Conservation (phyloP, 176 grass and related monocot genomes). For the Aegilops tauschii region DNA sequence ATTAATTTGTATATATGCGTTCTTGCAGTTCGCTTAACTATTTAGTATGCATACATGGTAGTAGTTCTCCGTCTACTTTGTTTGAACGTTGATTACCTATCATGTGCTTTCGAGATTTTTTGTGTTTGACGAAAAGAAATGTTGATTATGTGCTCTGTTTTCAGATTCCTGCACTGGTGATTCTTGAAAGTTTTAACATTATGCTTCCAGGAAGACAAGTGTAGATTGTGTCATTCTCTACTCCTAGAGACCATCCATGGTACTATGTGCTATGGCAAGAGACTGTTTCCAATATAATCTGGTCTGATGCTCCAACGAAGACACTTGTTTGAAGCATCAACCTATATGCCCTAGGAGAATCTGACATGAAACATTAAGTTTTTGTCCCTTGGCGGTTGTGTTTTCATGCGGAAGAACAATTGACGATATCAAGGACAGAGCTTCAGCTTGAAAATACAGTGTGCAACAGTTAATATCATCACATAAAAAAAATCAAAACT, state of each 20-base stretch:
- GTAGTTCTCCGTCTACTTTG: no score
- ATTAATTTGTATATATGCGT: no score
- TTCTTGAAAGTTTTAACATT: neutral
- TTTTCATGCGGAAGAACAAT: neutral
- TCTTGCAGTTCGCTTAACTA: no score
- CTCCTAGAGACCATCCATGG: neutral
- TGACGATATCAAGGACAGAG: neutral
- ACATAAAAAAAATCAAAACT: neutral
- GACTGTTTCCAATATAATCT: neutral
- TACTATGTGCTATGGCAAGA: neutral
- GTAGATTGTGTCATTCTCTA: neutral
- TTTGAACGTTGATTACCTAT: no score
- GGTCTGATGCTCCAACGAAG: neutral
- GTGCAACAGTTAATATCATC: slow-evolving; percentile 4
- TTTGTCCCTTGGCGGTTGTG: neutral
- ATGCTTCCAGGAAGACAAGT: neutral
- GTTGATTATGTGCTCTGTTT: no score
- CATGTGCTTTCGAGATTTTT: no score
- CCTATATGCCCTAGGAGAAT: neutral
- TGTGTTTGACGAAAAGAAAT: no score
- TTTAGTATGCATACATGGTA: no score
- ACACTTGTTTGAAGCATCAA: neutral
- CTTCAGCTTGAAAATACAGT: slow-evolving; percentile 5
- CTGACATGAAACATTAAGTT: neutral
- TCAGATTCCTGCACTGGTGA: neutral